phyloP scores from a whole-genome alignment of 176 grass and related monocot species.

The Lolium rigidum region DNA sequence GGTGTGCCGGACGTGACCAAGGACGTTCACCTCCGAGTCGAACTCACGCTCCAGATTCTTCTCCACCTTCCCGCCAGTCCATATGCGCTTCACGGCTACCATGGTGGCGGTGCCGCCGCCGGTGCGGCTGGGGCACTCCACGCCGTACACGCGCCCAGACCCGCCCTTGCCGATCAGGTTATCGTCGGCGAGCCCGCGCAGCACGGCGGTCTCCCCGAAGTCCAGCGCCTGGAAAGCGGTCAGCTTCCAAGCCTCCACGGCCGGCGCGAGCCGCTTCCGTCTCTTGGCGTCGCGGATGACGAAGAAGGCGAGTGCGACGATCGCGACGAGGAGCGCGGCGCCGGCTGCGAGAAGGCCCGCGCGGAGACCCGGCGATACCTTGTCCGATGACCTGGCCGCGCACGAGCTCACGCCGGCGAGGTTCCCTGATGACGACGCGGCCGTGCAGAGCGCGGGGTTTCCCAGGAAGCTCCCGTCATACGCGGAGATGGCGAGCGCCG shows the following conservation, averaged over 20 bases:
- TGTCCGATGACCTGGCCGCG: constrained; percentile 22
- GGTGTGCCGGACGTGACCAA: constrained; percentile 73
- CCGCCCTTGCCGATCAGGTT: constrained; percentile 84
- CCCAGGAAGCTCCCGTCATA: constrained; percentile 64
- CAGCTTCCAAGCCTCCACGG: constrained; percentile 69
- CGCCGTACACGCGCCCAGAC: constrained; percentile 65
- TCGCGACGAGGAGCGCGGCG: constrained; percentile 45
- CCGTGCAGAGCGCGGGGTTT: constrained; percentile 66
- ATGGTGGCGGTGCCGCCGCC: neutral
- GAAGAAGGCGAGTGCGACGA: constrained; percentile 38
- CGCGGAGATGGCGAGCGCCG: constrained; percentile 29
- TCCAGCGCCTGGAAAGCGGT: constrained; percentile 74
- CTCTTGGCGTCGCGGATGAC: constrained; percentile 48
- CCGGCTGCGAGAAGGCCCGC: constrained; percentile 55
- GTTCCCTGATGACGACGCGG: neutral
- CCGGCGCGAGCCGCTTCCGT: constrained; percentile 41
- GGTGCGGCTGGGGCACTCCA: constrained; percentile 45
- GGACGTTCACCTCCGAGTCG: constrained; percentile 73
- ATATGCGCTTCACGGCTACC: constrained; percentile 89
- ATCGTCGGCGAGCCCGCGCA: constrained; percentile 67
- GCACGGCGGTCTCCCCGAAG: constrained; percentile 62
- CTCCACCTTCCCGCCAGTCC: constrained; percentile 51
- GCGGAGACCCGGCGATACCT: constrained; percentile 36
- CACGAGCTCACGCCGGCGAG: constrained; percentile 52
- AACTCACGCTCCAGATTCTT: constrained; percentile 65